These are phyloP conservation scores for Cylindrotheca fusiformis DNA, from an alignment of 108 stramenopile species.

Conservation along the genomic window DNA sequence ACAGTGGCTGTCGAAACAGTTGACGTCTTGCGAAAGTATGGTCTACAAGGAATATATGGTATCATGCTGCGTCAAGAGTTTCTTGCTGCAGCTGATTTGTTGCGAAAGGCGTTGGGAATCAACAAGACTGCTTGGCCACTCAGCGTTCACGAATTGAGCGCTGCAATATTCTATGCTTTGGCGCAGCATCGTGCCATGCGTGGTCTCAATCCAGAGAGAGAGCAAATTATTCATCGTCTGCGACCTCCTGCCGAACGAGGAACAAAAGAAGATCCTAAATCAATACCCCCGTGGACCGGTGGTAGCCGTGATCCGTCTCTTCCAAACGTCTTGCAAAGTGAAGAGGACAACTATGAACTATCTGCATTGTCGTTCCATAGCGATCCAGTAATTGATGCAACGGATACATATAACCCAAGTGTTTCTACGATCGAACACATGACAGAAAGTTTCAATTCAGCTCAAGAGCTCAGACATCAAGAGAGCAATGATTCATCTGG, in stretches of 20 bases:
- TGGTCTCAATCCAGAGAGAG: conserved; percentile 81
- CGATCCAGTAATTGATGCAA: conserved; percentile 25
- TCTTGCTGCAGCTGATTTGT: conserved; percentile 88
- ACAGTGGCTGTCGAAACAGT: conserved; percentile 88
- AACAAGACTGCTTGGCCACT: conserved; percentile 88
- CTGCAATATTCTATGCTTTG: conserved; percentile 94
- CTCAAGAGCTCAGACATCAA: background rate
- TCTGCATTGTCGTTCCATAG: conserved; percentile 26
- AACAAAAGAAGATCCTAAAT: background rate
- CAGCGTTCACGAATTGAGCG: conserved; percentile 89
- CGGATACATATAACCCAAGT: conserved; percentile 28
- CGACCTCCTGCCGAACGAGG: conserved; percentile 4
- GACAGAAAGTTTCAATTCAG: conserved; percentile 11
- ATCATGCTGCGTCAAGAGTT: conserved; percentile 91
- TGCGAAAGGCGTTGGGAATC: conserved; percentile 78
- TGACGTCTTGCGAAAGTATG: conserved; percentile 90
- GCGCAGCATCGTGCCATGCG: conserved; percentile 89
- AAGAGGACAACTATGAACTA: conserved; percentile 23
- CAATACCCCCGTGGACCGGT: no score
- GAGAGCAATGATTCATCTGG: no score
- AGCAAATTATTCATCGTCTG: conserved; percentile 73
- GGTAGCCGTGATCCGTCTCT: no score
- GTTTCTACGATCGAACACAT: conserved; percentile 5
- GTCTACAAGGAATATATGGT: conserved; percentile 89
- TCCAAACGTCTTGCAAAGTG: background rate